Evolutionary conservation across 352 stramenopile species (phyloP).

Genomic region (Aphanomyces invadans): DNA sequence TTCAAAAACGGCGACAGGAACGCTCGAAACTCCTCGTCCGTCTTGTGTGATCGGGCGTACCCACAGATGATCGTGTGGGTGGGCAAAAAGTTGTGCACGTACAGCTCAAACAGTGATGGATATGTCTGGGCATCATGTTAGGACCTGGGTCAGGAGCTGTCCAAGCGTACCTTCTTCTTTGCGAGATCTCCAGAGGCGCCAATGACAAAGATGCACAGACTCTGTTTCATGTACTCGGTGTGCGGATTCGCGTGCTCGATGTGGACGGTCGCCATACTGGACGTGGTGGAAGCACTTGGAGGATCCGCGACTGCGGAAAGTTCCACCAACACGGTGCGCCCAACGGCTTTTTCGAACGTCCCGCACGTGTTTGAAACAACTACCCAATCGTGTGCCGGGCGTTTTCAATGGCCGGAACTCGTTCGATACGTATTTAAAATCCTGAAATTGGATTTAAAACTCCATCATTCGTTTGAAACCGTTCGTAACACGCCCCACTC

Average conservation of each 20-base stretch:
- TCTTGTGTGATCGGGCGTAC: constrained; percentile 33
- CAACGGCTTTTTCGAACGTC: background rate
- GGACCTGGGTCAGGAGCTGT: background rate
- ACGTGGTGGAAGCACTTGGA: background rate
- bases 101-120: constrained; percentile 43
- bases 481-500: too few relatives aligned
- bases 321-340: too few relatives aligned
- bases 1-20: constrained; percentile 26
- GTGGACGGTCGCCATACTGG: background rate
- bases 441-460: background rate
- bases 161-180: constrained; percentile 28
- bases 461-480: background rate
- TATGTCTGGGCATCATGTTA: constrained; percentile 35
- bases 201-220: constrained; percentile 28
- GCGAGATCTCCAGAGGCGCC: constrained; percentile 33
- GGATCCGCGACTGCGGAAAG: background rate
- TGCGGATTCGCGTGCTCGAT: background rate
- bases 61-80: constrained; percentile 31
- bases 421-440: background rate
- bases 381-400: too few relatives aligned
- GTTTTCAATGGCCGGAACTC: too few relatives aligned
- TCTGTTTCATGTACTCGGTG: constrained; percentile 18
- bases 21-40: constrained; percentile 36
- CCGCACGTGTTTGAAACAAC: background rate
- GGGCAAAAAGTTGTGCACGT: constrained; percentile 30